A percentile compares a stretch with the other conserved stretches of the same genome.
phyloP scores from a whole-genome alignment of 345 rosid species.

The Cardamine occulta region DNA sequence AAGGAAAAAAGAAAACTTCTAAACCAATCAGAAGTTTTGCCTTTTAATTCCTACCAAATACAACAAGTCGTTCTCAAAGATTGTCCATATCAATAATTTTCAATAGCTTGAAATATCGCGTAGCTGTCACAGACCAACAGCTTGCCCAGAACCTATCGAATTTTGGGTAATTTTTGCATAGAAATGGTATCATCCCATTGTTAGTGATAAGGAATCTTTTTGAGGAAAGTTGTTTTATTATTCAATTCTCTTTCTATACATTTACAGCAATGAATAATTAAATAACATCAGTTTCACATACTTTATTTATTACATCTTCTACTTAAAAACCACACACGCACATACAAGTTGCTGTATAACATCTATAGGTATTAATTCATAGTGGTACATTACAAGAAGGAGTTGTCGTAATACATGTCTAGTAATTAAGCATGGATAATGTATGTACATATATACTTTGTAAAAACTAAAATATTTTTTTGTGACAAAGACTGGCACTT shows the following conservation, averaged over 20 bases:
- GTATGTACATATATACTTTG: background rate
- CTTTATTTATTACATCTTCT: constrained; percentile 27
- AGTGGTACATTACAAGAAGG: constrained; percentile 36
- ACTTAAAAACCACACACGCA: background rate
- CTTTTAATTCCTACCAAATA: constrained; percentile 32
- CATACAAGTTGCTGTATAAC: constrained; percentile 3
- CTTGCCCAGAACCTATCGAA: constrained; percentile 45
- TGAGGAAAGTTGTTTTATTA: constrained; percentile 44
- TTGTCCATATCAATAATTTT: constrained; percentile 47
- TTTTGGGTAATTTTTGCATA: constrained; percentile 40
- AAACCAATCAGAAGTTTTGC: constrained; percentile 31
- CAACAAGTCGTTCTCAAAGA: constrained; percentile 43
- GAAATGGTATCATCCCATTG: constrained; percentile 47
- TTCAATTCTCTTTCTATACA: constrained; percentile 30
- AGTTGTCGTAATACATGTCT: constrained; percentile 32
- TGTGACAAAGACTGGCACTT: constrained; percentile 30
- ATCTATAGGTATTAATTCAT: constrained; percentile 14
- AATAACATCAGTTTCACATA: constrained; percentile 19
- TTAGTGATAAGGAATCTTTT: constrained; percentile 49
- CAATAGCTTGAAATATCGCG: constrained; percentile 46
- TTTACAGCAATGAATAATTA: constrained; percentile 22
- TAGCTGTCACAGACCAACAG: constrained; percentile 48
- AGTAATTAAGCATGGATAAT: constrained; percentile 26
- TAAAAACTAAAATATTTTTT: background rate
- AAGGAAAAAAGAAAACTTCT: constrained; percentile 27